Conservation (phyloP, 2,329 filamentous ascomycete species). For the Aspergillus piperis region DNA sequence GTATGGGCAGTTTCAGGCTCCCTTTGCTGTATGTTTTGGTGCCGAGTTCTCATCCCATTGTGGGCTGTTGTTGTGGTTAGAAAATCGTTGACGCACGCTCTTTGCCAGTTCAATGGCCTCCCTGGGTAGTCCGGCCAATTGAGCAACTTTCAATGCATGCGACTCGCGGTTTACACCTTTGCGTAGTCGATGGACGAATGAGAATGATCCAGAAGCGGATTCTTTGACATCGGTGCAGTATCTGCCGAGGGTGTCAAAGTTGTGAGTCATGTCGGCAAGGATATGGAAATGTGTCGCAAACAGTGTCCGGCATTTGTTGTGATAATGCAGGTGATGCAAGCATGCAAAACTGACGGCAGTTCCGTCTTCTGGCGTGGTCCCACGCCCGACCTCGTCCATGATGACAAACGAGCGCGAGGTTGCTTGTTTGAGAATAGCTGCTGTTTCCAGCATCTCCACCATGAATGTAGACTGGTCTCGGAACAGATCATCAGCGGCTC, state of each 20-base stretch:
- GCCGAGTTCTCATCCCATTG: background rate
- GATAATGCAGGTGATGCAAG: slow-evolving; percentile 75
- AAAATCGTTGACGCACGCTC: slow-evolving; percentile 51
- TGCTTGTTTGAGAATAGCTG: slow-evolving; percentile 81
- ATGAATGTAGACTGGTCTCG: slow-evolving; percentile 96
- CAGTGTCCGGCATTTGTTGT: slow-evolving; percentile 76
- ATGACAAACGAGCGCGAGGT: slow-evolving; percentile 87
- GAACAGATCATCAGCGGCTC: slow-evolving; percentile 93
- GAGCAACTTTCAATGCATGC: slow-evolving; percentile 93
- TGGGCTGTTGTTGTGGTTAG: slow-evolving; percentile 20
- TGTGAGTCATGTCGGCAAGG: slow-evolving; percentile 72
- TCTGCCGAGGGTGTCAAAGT: slow-evolving; percentile 62
- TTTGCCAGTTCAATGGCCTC: slow-evolving; percentile 69
- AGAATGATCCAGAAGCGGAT: slow-evolving; percentile 67
- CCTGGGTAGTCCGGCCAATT: slow-evolving; percentile 77
- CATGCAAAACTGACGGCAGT: slow-evolving; percentile 87
- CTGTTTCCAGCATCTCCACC: slow-evolving; percentile 98
- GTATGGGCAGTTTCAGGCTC: background rate
- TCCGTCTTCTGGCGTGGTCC: slow-evolving; percentile 91
- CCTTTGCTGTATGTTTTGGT: background rate
- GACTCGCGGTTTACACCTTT: slow-evolving; percentile 82
- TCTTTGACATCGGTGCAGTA: slow-evolving; percentile 92
- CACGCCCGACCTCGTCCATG: slow-evolving; percentile 96
- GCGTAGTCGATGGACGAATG: slow-evolving; percentile 80
- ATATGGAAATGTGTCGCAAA: slow-evolving; percentile 96